A percentile compares a stretch with the other conserved stretches of the same genome.
phyloP scores from a whole-genome alignment of 2,329 filamentous ascomycete species.

The Mycosphaerella sp. region DNA sequence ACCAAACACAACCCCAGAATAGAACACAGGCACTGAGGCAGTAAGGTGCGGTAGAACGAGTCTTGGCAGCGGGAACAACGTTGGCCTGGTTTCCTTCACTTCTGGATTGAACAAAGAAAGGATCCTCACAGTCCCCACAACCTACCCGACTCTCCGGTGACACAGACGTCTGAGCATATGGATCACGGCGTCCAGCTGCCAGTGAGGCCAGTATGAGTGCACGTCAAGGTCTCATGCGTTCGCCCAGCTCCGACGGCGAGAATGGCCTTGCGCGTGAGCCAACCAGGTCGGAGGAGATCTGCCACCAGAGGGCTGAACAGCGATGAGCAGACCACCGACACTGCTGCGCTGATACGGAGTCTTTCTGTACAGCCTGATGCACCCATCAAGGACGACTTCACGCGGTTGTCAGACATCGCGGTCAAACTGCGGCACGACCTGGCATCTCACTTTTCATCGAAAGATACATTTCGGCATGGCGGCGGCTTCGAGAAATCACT shows the following conservation, averaged over 20 bases:
- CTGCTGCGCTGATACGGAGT: conserved; percentile 24
- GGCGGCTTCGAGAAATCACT: conserved; percentile 29
- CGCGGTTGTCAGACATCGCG: conserved; percentile 18
- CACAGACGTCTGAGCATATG: conserved; percentile 9
- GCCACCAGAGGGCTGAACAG: conserved; percentile 26
- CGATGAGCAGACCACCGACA: conserved; percentile 25
- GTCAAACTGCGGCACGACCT: conserved; percentile 22
- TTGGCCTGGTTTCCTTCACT: no score
- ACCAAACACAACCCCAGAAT: no score
- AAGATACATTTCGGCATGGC: conserved; percentile 31
- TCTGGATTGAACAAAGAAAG: neutral
- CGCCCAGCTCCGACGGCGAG: conserved; percentile 14
- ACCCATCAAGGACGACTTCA: conserved; percentile 14
- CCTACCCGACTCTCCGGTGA: neutral
- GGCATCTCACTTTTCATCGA: conserved; percentile 15
- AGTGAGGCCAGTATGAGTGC: conserved; percentile 19
- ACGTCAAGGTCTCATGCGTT: conserved; percentile 4
- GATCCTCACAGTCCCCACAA: neutral
- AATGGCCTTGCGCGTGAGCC: conserved; percentile 25
- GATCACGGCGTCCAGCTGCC: conserved; percentile 9
- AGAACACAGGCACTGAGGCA: no score
- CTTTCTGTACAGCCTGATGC: conserved; percentile 18
- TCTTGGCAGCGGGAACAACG: no score
- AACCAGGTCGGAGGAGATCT: conserved; percentile 24
- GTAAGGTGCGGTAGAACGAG: no score